These are phyloP conservation scores for Ustilago bromivora DNA, from an alignment of 1,284 basidiomycete species.

Conservation along the genomic window DNA sequence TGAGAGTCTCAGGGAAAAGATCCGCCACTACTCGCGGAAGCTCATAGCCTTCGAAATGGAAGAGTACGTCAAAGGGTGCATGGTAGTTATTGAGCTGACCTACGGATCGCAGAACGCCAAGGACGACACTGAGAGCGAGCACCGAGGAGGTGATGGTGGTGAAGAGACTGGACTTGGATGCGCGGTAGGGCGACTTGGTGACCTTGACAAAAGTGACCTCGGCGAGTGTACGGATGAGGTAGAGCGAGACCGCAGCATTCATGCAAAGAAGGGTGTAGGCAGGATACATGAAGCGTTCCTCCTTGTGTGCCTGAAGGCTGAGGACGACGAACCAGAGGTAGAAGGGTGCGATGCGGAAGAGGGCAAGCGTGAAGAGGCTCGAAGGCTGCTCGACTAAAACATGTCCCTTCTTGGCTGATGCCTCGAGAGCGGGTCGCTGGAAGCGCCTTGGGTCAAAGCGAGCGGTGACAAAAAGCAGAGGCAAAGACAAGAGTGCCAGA, in stretches of 20 bases:
- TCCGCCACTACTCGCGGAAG: constrained; percentile 76
- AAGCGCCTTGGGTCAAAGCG: constrained; percentile 82
- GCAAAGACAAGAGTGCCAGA: constrained; percentile 75
- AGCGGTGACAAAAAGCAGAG: constrained; percentile 82
- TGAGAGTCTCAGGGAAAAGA: constrained; percentile 35
- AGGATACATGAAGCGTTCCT: constrained; percentile 98
- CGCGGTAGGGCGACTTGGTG: constrained; percentile 59
- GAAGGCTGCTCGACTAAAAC: constrained; percentile 24
- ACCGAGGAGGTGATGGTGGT: constrained; percentile 80
- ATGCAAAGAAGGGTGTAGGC: constrained; percentile 91
- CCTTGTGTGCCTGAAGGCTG: constrained; percentile 89
- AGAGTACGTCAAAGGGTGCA: constrained; percentile 82
- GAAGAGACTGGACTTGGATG: constrained; percentile 74
- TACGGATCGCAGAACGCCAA: constrained; percentile 83
- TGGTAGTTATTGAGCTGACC: constrained; percentile 91
- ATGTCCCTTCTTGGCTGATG: constrained; percentile 33
- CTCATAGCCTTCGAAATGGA: constrained; percentile 81
- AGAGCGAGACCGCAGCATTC: constrained; percentile 86
- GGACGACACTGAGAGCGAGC: constrained; percentile 75
- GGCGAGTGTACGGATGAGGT: constrained; percentile 72
- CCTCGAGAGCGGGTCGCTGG: constrained; percentile 75
- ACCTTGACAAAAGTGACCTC: constrained; percentile 49
- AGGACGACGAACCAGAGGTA: constrained; percentile 90
- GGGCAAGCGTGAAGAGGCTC: constrained; percentile 73
- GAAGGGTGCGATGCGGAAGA: constrained; percentile 81